These are phyloP conservation scores for Reticulascus tulasneorum DNA, from an alignment of 2,329 filamentous ascomycete species.

Conservation along the genomic window DNA sequence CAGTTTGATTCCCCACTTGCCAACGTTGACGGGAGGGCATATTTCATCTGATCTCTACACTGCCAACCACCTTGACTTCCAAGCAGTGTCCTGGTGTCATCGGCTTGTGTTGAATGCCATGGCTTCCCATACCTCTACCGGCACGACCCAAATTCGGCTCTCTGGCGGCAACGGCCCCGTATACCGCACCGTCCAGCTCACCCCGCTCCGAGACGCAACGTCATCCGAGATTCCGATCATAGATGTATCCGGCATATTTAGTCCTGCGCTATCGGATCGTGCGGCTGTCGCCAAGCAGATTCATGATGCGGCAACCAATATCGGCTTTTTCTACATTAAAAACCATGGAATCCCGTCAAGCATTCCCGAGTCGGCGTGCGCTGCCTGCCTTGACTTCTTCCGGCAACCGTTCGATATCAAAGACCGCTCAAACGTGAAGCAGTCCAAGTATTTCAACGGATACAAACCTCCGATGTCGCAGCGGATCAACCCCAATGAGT, in stretches of 20 bases:
- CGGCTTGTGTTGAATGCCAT: too few relatives aligned
- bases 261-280: constrained; percentile 28
- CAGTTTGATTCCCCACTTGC: too few relatives aligned
- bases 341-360: constrained; percentile 41
- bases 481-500: constrained; percentile 46
- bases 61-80: too few relatives aligned
- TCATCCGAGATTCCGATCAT: constrained; percentile 49
- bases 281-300: constrained; percentile 36
- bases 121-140: too few relatives aligned
- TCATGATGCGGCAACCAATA: constrained; percentile 41
- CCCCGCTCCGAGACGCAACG: constrained; percentile 31
- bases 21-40: too few relatives aligned
- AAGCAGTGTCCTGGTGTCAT: too few relatives aligned
- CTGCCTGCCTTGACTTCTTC: constrained; percentile 41
- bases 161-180: constrained; percentile 33
- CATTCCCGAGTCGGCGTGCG: constrained; percentile 23
- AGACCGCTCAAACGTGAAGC: constrained; percentile 26
- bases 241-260: constrained; percentile 40
- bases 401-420: constrained; percentile 40
- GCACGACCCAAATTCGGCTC: constrained; percentile 28
- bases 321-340: constrained; percentile 53
- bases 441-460: constrained; percentile 43
- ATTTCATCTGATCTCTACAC: too few relatives aligned
- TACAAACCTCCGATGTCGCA: constrained; percentile 37
- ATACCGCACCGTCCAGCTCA: constrained; percentile 28